Evolutionary conservation across 2,329 filamentous ascomycete genomes (phyloP).

Genomic region (Aspergillus fijiensis): DNA sequence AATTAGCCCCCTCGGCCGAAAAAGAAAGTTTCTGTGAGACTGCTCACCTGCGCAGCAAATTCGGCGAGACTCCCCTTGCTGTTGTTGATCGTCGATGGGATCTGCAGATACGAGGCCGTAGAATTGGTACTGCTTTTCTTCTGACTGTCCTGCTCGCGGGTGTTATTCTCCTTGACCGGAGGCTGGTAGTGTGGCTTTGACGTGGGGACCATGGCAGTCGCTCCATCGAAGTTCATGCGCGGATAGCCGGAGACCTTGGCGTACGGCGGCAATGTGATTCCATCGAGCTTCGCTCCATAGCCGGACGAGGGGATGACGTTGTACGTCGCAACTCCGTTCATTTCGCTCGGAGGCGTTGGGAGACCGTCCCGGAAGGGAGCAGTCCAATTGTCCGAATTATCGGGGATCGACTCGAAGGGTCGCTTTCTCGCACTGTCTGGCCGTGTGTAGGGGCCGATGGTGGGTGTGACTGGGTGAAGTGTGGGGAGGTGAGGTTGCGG

Average conservation of each 20-base stretch:
- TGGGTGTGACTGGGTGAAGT: constrained; percentile 29
- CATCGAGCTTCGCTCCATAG: constrained; percentile 33
- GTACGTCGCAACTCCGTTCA: constrained; percentile 43
- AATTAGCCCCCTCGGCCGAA: constrained; percentile 9
- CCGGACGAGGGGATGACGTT: constrained; percentile 31
- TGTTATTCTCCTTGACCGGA: constrained; percentile 24
- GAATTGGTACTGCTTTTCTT: constrained; percentile 35
- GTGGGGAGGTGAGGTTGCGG: constrained; percentile 28
- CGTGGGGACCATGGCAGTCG: constrained; percentile 23
- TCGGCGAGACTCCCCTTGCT: constrained; percentile 75
- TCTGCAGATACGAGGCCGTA: constrained; percentile 59
- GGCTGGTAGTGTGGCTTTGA: constrained; percentile 27
- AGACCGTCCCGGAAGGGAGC: constrained; percentile 43
- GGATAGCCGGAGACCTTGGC: constrained; percentile 18
- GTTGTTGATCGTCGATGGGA: constrained; percentile 73
- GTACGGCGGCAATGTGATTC: constrained; percentile 27
- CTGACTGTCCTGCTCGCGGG: constrained; percentile 21
- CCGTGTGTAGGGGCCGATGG: constrained; percentile 23
- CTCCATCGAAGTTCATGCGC: constrained; percentile 24
- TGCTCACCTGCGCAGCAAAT: constrained; percentile 73
- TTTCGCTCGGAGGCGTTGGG: constrained; percentile 43
- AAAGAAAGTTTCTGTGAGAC: neutral
- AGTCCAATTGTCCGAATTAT: constrained; percentile 30
- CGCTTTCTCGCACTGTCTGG: constrained; percentile 15
- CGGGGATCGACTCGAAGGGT: constrained; percentile 14